Evolutionary conservation across 1,139 yeast genomes (phyloP), one percentile per base, ranked within the genome.

Genomic region (Candida labiduridarum): DNA sequence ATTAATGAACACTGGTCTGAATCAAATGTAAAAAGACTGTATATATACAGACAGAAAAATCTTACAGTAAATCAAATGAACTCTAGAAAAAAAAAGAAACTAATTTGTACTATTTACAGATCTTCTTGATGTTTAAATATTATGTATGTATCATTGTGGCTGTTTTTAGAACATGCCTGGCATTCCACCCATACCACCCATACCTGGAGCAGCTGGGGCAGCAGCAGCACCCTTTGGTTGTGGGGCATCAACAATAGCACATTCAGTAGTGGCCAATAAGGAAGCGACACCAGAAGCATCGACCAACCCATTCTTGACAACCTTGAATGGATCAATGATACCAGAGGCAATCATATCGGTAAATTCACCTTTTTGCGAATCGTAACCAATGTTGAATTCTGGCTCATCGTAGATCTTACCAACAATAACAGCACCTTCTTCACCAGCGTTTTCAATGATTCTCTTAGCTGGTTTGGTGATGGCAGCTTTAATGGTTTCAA

Each of bases 201-300:
- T 68, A 61, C 87, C 85, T 52, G 82, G 80, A 51, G 83, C 80
- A 59, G 84, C 80, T 57, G 83, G 78, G 47, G 74, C 62, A 53
- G 89, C 80, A 57, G 91, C 83, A 58, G 87, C 73, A 60, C 85
- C 80, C 72, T 89, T 82, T 62, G 94, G 96, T 75, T 89, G 92
- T 62, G 97, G 97, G 63, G 96, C 97, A 64, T 92, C 97, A 55
- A 92, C 98, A 67, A 94, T 90, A 58, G 98, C 97, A 74, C 97
- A 95, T 78, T 94, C 99, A 57, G 99, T 94, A 52, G 99, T 95
- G 60, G 98, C 99, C 72, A 94, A 83, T 71, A 94, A 82, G 29
- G 98, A 91, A 49, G 99, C 99, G 60, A 94, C 99, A 78, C 98
- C 97, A 51, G 96, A 83, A 54, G 99, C 99, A 65, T 94, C 99